Percentiles rank a stretch among this genome's conserved stretches.
These are phyloP conservation scores for Citrus medica DNA, from an alignment of 345 rosid genomes.

Conservation along the genomic window DNA sequence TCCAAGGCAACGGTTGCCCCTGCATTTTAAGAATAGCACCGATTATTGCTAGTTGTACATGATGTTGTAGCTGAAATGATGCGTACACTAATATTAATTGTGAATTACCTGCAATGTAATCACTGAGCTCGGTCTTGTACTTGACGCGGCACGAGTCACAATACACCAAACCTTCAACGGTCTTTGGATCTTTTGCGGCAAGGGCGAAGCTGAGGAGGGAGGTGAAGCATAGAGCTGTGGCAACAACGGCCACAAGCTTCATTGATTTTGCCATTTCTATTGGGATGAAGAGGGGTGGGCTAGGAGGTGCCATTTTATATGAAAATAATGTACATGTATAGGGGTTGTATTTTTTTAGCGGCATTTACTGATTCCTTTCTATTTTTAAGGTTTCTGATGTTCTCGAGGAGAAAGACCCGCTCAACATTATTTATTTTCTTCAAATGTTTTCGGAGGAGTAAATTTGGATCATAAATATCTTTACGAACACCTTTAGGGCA, in stretches of 20 bases:
- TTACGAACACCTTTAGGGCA: not conserved
- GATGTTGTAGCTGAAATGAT: too few species aligned
- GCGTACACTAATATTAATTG: not conserved
- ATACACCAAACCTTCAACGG: conserved; percentile 24
- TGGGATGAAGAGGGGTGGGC: not conserved
- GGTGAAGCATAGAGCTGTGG: conserved; percentile 13
- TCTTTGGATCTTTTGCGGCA: not conserved
- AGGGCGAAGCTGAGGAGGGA: conserved; percentile 10
- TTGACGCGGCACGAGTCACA: conserved; percentile 25
- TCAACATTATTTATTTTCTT: not conserved
- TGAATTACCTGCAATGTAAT: not conserved
- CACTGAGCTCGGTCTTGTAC: conserved; percentile 10
- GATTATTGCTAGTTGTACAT: too few species aligned
- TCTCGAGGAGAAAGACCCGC: not conserved
- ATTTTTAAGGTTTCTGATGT: not conserved
- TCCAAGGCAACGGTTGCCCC: conserved; percentile 30
- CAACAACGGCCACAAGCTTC: not conserved
- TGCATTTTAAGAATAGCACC: not conserved
- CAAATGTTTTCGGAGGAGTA: not conserved
- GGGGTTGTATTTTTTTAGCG: not conserved
- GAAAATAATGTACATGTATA: not conserved
- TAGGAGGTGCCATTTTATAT: not conserved
- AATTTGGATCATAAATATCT: not conserved
- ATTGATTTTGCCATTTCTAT: conserved; percentile 26
- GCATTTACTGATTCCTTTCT: not conserved